Evolutionary conservation across 345 rosid species (phyloP).

Genomic region (Citrus unshiu): DNA sequence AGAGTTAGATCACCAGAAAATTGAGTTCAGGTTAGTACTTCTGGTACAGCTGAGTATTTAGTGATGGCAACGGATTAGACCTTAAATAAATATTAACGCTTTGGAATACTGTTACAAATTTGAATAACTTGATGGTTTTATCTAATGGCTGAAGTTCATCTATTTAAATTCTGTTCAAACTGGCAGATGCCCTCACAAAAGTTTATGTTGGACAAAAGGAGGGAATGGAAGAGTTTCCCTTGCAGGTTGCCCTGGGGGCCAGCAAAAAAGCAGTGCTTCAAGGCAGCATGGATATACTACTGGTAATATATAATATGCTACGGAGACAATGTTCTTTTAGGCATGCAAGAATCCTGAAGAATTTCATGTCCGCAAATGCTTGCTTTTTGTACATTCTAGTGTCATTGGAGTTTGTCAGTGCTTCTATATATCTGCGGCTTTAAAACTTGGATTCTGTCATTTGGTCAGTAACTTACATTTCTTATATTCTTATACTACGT

Average conservation of each 20-base stretch:
- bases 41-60: not conserved
- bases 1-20: constrained; percentile 2
- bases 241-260: constrained; percentile 66
- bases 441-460: not conserved
- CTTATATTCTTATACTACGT: too few species aligned
- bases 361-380: not conserved
- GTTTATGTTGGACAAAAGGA: constrained; percentile 53
- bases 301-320: constrained; percentile 42
- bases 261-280: constrained; percentile 76
- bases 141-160: not conserved
- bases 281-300: constrained; percentile 76
- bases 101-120: not conserved
- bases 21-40: not conserved
- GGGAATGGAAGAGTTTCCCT: constrained; percentile 45
- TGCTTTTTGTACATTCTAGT: not conserved
- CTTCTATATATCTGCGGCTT: too few species aligned
- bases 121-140: not conserved
- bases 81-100: not conserved
- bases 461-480: not conserved
- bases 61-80: not conserved
- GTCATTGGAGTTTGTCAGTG: not conserved
- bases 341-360: constrained; percentile 1
- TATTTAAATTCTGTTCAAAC: constrained; percentile 8
- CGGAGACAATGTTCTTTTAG: not conserved
- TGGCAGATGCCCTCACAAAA: constrained; percentile 63